Base-by-base conservation (phyloP, 257 asterid genomes). In the Forsythia suspensa region DNA sequence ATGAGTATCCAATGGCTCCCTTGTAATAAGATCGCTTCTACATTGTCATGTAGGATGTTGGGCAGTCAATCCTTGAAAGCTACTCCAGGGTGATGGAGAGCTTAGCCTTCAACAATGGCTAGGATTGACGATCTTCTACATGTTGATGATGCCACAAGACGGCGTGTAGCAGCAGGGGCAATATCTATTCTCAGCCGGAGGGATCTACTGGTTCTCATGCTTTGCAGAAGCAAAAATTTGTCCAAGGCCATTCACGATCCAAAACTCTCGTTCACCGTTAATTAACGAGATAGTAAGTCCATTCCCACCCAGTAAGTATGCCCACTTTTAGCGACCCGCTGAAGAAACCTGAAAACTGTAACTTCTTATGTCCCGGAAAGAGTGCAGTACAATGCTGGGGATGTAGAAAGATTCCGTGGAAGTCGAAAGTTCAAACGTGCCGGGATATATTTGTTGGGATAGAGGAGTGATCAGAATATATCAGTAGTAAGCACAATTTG, bases 41-140 rank as follows among this genome's bases (percentile, higher is more conserved):
- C 21, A 13, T 75, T 44, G 82, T 70, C 38, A 65, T 81, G 71
- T 43, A 94, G 99, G 99, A 95, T 85, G 92, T 95, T 10, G 99
- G 99, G 78, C 92, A 93, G 70, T 89, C 99, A n/a, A 93, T 95
- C 81, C 98, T 95, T 29, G 98, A 95, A 83, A 92, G 98, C 90
- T 95, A 95, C 78, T 95, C 99, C 0, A 90, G 99, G 90, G 98
- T 95, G 85, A 80, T 93, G 82, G 96, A 88, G 88, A 89, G 98
- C 85, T 82, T 95, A 81, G 97, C 99, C 70, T 90, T 83, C 85
- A 93, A 90, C 82, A 73, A 85, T 90, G 91, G 91, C 94, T 38
- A 89, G 97, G 86, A 92, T 93, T 41, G 97, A 93, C 10, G 99
- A 95, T 87, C 92, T 95, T 77, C 74, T 95, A 70, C 89, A 89